Conservation (phyloP, 495 filamentous ascomycete species). For the Xylaria castorea region DNA sequence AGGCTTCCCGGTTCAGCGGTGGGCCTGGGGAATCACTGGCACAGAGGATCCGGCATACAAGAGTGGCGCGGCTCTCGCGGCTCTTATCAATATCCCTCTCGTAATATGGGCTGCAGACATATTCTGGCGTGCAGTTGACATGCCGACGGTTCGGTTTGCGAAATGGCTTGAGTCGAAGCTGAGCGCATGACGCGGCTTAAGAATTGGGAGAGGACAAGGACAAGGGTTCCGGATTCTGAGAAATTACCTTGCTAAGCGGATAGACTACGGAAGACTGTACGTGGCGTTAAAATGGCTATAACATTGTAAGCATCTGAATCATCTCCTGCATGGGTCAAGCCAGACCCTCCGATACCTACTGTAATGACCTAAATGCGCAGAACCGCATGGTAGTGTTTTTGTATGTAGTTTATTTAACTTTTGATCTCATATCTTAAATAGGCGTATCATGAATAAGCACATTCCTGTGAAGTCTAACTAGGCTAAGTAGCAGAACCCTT, state of each 20-base stretch:
- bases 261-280: not conserved
- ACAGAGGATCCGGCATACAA: constrained; percentile 43
- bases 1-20: constrained; percentile 47
- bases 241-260: not conserved
- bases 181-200: constrained; percentile 15
- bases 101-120: constrained; percentile 55
- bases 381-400: not conserved
- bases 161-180: constrained; percentile 50
- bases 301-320: not conserved
- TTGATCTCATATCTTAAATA: not conserved
- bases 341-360: not conserved
- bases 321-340: not conserved
- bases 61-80: constrained; percentile 44
- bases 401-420: not conserved
- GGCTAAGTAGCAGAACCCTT: no score
- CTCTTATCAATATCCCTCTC: constrained; percentile 44
- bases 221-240: no score
- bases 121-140: constrained; percentile 55
- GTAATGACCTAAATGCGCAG: no score
- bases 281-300: not conserved
- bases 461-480: not conserved
- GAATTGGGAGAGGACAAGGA: constrained; percentile 6
- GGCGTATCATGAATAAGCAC: no score
- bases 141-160: constrained; percentile 52
- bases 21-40: constrained; percentile 45